Conservation (phyloP, 169 alveolate genomes). For the Babesia bovis region DNA sequence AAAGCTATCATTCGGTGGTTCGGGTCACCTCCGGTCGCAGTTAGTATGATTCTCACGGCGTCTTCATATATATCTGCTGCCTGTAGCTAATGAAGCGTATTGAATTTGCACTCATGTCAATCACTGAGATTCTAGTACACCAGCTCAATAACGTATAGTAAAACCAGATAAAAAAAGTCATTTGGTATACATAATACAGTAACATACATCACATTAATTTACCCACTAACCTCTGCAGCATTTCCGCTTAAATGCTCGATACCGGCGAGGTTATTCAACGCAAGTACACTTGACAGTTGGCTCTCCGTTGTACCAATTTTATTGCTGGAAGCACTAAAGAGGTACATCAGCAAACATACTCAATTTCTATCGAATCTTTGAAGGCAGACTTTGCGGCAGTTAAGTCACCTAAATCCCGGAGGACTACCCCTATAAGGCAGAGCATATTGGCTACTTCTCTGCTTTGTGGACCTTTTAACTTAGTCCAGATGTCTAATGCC, state of each 20-base stretch:
- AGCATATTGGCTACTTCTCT: conserved; percentile 58
- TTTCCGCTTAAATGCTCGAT: conserved; percentile 37
- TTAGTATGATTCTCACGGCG: conserved; percentile 47
- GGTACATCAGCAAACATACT: not conserved
- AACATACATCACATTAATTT: no score
- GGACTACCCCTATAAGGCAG: conserved; percentile 46
- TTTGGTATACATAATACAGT: no score
- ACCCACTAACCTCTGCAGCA: conserved; percentile 9
- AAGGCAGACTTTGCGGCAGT: conserved; percentile 51
- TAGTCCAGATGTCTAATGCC: conserved; percentile 45
- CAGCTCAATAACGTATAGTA: no score
- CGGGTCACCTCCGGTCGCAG: conserved; percentile 61
- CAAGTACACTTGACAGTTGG: conserved; percentile 41
- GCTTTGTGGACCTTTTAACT: conserved; percentile 34
- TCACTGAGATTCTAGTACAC: no score
- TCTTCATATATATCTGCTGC: conserved; percentile 49
- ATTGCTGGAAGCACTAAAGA: not conserved
- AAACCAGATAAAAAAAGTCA: no score
- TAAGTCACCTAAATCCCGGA: conserved; percentile 55
- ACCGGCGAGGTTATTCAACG: conserved; percentile 52
- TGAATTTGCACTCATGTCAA: no score
- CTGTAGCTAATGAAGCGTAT: not conserved
- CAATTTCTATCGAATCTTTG: conserved; percentile 51
- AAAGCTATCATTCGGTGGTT: conserved; percentile 56
- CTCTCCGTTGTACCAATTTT: conserved; percentile 23